Conservation (phyloP, 768 basidiomycete genomes). For the Rhodotorula sphaerocarpa region DNA sequence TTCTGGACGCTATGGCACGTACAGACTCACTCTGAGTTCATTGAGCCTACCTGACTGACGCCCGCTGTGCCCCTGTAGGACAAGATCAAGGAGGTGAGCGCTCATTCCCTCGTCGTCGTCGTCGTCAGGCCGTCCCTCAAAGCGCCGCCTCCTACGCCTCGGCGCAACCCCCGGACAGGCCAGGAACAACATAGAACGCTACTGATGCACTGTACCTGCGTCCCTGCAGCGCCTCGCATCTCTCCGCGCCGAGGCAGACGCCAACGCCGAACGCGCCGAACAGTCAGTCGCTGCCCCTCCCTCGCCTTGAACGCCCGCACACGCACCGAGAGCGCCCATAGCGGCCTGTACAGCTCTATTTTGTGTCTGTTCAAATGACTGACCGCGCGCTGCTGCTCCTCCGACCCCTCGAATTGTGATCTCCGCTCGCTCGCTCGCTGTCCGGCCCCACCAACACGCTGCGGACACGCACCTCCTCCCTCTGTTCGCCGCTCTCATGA, state of each 20-base stretch:
- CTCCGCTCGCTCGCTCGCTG: too few relatives aligned
- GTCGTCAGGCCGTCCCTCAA: not conserved
- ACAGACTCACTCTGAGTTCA: not conserved
- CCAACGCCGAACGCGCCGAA: conserved; percentile 72
- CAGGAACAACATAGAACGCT: too few relatives aligned
- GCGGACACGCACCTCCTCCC: not conserved
- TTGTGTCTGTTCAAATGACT: too few relatives aligned
- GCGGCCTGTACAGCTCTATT: too few relatives aligned
- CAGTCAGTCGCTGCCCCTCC: conserved; percentile 35
- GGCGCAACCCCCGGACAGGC: too few relatives aligned
- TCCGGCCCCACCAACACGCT: too few relatives aligned
- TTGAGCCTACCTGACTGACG: not conserved
- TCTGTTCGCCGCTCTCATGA: not conserved
- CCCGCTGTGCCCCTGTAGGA: conserved; percentile 41
- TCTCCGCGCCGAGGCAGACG: conserved; percentile 78
- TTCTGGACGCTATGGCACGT: not conserved
- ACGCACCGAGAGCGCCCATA: too few relatives aligned
- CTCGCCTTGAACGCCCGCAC: too few relatives aligned
- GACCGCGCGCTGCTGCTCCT: too few relatives aligned
- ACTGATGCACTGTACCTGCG: too few relatives aligned
- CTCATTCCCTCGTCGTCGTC: not conserved
- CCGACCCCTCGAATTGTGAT: too few relatives aligned
- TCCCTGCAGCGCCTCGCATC: conserved; percentile 50
- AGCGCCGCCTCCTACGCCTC: too few relatives aligned
- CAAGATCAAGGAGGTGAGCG: conserved; percentile 49